Conservation (phyloP, 306 rosid genomes). For the Benincasa hispida region DNA sequence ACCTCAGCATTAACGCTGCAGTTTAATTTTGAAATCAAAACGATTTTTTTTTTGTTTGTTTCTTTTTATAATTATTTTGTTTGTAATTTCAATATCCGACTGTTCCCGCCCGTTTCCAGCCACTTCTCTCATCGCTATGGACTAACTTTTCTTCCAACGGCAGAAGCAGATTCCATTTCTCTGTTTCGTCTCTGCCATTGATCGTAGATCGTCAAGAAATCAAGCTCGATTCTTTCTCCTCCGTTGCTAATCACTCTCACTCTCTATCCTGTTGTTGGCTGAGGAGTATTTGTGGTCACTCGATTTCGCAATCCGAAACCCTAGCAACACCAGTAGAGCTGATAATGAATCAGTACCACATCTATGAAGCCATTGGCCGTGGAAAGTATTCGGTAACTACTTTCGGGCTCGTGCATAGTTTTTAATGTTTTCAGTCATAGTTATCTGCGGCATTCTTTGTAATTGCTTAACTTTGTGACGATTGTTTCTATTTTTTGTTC, state of each 20-base stretch:
- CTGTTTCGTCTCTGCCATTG: neutral
- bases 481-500: neutral
- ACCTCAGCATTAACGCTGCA: neutral
- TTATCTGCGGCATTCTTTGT: neutral
- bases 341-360: constrained; percentile 80
- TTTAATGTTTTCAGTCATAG: neutral
- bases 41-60: neutral
- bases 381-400: constrained; percentile 72
- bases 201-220: neutral
- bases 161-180: neutral
- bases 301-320: constrained; percentile 25
- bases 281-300: neutral
- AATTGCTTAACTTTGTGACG: neutral
- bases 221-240: neutral
- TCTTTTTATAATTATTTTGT: neutral
- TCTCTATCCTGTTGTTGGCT: neutral
- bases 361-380: constrained; percentile 93
- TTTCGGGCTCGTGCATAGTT: neutral
- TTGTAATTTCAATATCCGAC: neutral
- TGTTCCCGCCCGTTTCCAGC: neutral
- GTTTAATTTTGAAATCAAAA: neutral
- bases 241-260: neutral
- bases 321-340: constrained; percentile 16
- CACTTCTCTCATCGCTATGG: neutral
- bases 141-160: neutral